Conservation (phyloP, 805 yeast species). For the Myxozyma kluyveri region DNA sequence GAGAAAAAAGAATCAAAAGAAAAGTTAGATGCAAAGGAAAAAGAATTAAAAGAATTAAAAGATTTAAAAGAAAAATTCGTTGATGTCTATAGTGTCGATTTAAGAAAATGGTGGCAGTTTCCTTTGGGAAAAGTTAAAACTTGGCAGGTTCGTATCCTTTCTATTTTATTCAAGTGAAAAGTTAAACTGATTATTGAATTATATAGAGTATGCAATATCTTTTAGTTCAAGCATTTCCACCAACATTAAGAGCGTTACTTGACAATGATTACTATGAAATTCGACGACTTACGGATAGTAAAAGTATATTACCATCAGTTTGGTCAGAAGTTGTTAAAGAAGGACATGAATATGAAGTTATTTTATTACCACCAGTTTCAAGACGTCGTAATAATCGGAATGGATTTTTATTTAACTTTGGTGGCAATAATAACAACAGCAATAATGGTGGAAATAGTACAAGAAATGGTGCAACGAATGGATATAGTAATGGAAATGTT, state of each 20-base stretch:
- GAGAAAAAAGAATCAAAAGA: conserved; percentile 2
- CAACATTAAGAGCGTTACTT: not conserved
- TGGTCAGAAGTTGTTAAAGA: conserved; percentile 22
- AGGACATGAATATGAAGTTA: conserved; percentile 16
- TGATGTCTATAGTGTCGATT: conserved; percentile 1
- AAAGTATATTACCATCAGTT: conserved; percentile 9
- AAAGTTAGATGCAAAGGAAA: conserved; percentile 11
- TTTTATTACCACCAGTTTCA: not conserved
- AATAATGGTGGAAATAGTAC: too few relatives aligned
- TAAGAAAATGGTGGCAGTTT: conserved; percentile 19
- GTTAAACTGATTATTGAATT: not conserved
- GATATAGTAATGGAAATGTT: too few relatives aligned
- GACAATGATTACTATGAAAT: too few relatives aligned
- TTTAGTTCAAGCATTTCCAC: conserved; percentile 6
- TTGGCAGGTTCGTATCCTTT: conserved; percentile 11
- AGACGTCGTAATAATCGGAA: not conserved
- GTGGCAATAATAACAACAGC: not conserved
- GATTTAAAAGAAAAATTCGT: conserved; percentile 5
- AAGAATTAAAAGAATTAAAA: conserved; percentile 2
- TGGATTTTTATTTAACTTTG: not conserved
- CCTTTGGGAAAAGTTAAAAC: conserved; percentile 13
- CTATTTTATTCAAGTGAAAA: not conserved
- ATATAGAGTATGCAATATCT: not conserved
- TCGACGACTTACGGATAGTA: conserved; percentile 8
- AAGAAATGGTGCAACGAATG: too few relatives aligned